Percentiles rank a stretch among this genome's conserved stretches.
These are phyloP conservation scores for Pigoraptor vietnamica DNA, from an alignment of 78 protist genomes.

Conservation along the genomic window DNA sequence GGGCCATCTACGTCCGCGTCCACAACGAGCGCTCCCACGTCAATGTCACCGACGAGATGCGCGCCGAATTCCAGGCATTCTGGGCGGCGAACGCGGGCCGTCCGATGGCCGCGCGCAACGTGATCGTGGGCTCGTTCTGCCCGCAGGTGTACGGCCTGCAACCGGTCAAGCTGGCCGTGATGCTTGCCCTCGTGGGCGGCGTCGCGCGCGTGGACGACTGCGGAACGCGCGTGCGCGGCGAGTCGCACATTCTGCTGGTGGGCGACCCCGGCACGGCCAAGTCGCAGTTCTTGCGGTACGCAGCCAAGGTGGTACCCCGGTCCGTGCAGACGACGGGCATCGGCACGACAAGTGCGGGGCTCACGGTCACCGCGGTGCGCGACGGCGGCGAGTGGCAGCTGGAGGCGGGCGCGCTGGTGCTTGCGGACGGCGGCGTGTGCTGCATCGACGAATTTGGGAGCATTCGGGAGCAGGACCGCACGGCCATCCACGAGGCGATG, in stretches of 20 bases:
- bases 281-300: slow-evolving; percentile 81
- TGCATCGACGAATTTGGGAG: slow-evolving; percentile 95
- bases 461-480: slow-evolving; percentile 76
- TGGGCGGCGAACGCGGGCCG: slow-evolving; percentile 48
- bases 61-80: slow-evolving; percentile 36
- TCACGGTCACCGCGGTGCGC: slow-evolving; percentile 73
- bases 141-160: slow-evolving; percentile 72
- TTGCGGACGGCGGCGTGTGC: slow-evolving; percentile 98
- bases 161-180: slow-evolving; percentile 80
- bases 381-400: slow-evolving; percentile 69
- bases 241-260: slow-evolving; percentile 88
- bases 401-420: slow-evolving; percentile 98
- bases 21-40: slow-evolving; percentile 38
- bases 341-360: slow-evolving; percentile 84
- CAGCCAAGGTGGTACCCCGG: slow-evolving; percentile 75
- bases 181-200: slow-evolving; percentile 87
- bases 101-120: slow-evolving; percentile 14
- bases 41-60: slow-evolving; percentile 45
- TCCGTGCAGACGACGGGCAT: slow-evolving; percentile 93
- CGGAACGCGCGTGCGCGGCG: slow-evolving; percentile 74
- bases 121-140: slow-evolving; percentile 45
- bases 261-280: slow-evolving; percentile 96
- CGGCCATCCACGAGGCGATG: slow-evolving; percentile 96
- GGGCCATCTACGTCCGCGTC: slow-evolving; percentile 53
- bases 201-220: slow-evolving; percentile 12